Evolutionary conservation across 257 asterid genomes (phyloP), one percentile per base, ranked within the genome.

Genomic region (Agastache rugosa): DNA sequence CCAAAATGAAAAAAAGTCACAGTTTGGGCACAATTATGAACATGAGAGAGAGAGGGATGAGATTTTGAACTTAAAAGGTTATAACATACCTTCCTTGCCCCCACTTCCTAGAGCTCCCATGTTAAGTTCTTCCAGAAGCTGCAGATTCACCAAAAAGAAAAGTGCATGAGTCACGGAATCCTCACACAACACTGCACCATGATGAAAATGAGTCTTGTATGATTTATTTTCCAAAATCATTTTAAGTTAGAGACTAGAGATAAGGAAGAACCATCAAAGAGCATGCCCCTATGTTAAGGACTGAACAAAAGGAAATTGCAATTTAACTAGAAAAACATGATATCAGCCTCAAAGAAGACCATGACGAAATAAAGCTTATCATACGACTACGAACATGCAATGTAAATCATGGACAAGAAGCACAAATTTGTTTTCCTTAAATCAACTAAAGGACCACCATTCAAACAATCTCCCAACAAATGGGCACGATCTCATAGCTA

Each of bases 61-160:
- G 10, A 37, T 25, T 27, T 62, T 64, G 20, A 25, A 71, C 29
- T 48, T 14, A 50, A 72, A 31, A 79, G 67, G 61, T 34, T 35
- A 80, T 35, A 10, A 27, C 82, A 69, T 87, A 89, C 97, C 93
- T 66, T 81, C 80, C 42, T 84, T 87, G 56, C 79, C 76, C 56
- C 81, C 90, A 60, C 78, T 74, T 81, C 84, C 75, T 67, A 85
- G 17, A 66, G 88, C 85, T 84, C 94, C 90, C 65, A 53, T 76
- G 81, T 92, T 92, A 16, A 94, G 92, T 79, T 94, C 99, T 71
- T 90, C 87, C 60, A 91, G 78, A 71, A 91, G 95, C 98, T 93
- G 91, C 90, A 80, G 48, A 66, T 59, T 29, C 56, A 63, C 54
- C 45, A 50, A 12, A 25, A n/a, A 45, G 8, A 51, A 60, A 72